phyloP scores from a whole-genome alignment of 306 rosid genomes.

The barrel medic (Medicago truncatula) region DNA sequence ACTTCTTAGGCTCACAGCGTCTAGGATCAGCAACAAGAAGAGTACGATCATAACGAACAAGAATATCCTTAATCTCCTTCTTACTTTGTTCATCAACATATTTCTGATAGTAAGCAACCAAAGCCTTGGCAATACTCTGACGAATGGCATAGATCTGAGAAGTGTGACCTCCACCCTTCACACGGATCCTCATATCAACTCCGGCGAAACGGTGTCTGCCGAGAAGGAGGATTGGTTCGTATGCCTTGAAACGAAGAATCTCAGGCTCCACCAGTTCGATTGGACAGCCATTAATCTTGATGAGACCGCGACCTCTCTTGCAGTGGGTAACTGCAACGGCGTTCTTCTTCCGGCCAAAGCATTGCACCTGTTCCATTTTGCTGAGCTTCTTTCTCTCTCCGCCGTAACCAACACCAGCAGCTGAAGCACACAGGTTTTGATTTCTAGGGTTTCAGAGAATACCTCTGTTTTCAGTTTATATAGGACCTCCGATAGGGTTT shows the following conservation, averaged over 20 bases:
- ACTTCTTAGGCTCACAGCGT: conserved; percentile 92
- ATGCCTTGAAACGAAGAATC: conserved; percentile 88
- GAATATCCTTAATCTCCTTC: conserved; percentile 91
- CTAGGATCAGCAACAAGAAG: conserved; percentile 84
- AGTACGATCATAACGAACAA: conserved; percentile 70
- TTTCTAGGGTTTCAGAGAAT: neutral
- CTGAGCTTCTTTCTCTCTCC: neutral
- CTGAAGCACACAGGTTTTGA: neutral
- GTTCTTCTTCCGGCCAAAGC: conserved; percentile 88
- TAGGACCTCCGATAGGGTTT: neutral
- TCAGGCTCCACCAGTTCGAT: conserved; percentile 80
- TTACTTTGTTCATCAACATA: conserved; percentile 85
- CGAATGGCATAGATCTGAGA: conserved; percentile 87
- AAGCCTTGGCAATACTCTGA: conserved; percentile 84
- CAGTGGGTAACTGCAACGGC: conserved; percentile 90
- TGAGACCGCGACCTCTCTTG: conserved; percentile 77
- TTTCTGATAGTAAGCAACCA: conserved; percentile 82
- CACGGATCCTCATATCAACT: conserved; percentile 79
- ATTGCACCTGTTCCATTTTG: conserved; percentile 63
- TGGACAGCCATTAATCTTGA: conserved; percentile 84
- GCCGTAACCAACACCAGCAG: neutral
- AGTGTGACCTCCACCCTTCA: conserved; percentile 84
- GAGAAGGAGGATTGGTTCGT: conserved; percentile 76
- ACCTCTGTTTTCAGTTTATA: neutral
- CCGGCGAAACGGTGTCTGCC: conserved; percentile 75